Percentiles rank a stretch among this genome's conserved stretches.
These are phyloP conservation scores for Solanum dulcamara DNA, from an alignment of 257 asterid species.

Conservation along the genomic window DNA sequence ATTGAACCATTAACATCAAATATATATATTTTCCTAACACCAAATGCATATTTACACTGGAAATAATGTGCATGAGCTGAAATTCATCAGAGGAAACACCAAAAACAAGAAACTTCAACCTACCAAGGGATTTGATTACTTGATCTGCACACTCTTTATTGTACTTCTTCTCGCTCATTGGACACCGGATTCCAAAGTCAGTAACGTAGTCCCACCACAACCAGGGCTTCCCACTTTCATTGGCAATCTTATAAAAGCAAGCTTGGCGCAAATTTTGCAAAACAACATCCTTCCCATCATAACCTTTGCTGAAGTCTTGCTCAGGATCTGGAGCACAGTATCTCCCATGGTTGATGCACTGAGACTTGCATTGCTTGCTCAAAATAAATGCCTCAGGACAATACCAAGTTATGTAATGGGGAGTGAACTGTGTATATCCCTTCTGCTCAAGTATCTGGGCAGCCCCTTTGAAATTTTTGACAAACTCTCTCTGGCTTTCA, in stretches of 20 bases:
- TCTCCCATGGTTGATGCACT: slow-evolving; percentile 38
- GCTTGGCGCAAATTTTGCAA: slow-evolving; percentile 29
- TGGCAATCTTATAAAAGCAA: slow-evolving; percentile 28
- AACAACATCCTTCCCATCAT: slow-evolving; percentile 47
- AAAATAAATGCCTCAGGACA: slow-evolving; percentile 25
- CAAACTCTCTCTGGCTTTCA: slow-evolving; percentile 70
- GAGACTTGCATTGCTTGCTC: slow-evolving; percentile 36
- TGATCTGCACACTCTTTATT: slow-evolving; percentile 33
- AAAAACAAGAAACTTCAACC: slow-evolving; percentile 4
- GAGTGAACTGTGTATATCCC: slow-evolving; percentile 74
- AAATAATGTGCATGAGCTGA: neutral
- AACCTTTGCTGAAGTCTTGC: slow-evolving; percentile 31
- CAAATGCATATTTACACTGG: neutral
- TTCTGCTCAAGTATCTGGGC: slow-evolving; percentile 91
- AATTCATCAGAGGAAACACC: neutral
- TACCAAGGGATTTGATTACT: slow-evolving; percentile 49
- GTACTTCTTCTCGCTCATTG: slow-evolving; percentile 33
- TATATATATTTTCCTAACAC: neutral
- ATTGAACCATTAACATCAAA: neutral
- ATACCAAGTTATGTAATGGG: slow-evolving; percentile 37
- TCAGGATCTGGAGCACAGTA: slow-evolving; percentile 43
- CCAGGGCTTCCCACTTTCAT: slow-evolving; percentile 33
- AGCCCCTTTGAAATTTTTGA: slow-evolving; percentile 72
- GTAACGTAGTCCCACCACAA: slow-evolving; percentile 42
- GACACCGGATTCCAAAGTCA: slow-evolving; percentile 30